Percentiles rank a stretch among this genome's conserved stretches.
Conservation (phyloP, 2,329 filamentous ascomycete species). For the Aspergillus calidoustus region DNA sequence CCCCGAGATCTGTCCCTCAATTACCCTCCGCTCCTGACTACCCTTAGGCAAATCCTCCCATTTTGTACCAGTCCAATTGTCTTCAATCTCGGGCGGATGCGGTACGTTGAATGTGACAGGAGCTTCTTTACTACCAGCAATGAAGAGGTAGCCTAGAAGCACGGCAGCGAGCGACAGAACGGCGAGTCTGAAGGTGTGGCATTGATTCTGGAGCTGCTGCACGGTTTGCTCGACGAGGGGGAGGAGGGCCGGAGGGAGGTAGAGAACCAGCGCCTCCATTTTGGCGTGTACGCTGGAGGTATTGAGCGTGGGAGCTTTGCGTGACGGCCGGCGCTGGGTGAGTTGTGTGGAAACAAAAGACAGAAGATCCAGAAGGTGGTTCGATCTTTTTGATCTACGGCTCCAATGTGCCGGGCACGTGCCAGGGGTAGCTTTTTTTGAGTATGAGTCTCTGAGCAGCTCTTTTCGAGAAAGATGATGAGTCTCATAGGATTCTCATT, state of each 20-base stretch:
- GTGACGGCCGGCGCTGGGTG: constrained; percentile 3
- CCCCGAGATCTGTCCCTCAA: constrained; percentile 44
- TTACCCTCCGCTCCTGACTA: constrained; percentile 36
- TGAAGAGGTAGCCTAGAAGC: constrained; percentile 39
- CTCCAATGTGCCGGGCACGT: constrained; percentile 26
- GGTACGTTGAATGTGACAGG: constrained; percentile 45
- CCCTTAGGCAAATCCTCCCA: constrained; percentile 42
- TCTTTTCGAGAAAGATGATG: not conserved
- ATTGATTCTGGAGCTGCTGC: constrained; percentile 26
- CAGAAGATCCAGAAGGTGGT: constrained; percentile 17
- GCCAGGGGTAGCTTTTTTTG: constrained; percentile 7
- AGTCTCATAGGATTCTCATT: not conserved
- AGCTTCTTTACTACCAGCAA: constrained; percentile 35
- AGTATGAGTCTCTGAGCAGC: not conserved
- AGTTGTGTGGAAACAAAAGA: not conserved
- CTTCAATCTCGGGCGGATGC: constrained; percentile 40
- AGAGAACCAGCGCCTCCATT: constrained; percentile 32
- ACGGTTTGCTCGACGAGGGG: constrained; percentile 26
- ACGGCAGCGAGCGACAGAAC: constrained; percentile 35
- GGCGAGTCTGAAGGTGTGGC: constrained; percentile 31
- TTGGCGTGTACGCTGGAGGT: constrained; percentile 19
- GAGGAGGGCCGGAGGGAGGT: constrained; percentile 29
- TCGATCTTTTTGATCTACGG: constrained; percentile 24
- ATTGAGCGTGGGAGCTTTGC: constrained; percentile 21
- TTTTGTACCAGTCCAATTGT: constrained; percentile 35